Evolutionary conservation across 768 basidiomycete genomes (phyloP), one percentile per base, ranked within the genome.

Genomic region (Neoboletus magnificus): DNA sequence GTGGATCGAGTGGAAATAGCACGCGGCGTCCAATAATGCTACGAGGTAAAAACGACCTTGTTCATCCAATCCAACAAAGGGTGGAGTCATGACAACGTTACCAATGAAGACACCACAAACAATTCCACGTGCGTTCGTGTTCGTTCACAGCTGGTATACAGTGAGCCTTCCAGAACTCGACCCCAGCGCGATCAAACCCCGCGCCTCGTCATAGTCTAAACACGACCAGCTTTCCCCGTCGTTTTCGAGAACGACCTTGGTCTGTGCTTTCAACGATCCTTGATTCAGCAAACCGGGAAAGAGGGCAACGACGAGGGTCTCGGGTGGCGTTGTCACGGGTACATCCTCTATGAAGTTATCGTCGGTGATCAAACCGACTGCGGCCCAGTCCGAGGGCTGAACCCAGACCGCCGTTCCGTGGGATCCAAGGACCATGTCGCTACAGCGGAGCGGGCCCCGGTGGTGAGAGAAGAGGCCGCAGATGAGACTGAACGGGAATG

Each of bases 361-460:
- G 13, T 66, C 61, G 57, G 56, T 63, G 59, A 78, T 58, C 55
- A 77, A 69, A 29, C 79, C 80, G 1, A 61, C 72, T 4, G 62
- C 62, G 9, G 76, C 72, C 56, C 73, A 76, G 59, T 78, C 78
- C 54, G 69, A 76, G 25, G 86, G 86, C 53, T 80, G 79, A 23
- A 86, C 76, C 84, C 85, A 87, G 9, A 81, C 72, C 2, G 84
- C 84, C 0, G 84, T 85, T 7, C 84, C 83, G 56, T 77, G 70
- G 10, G 71, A 64, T 1, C 85, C 85, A 30, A 87, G 73, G 18
- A 77, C 67, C 54, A 87, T 76, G 56, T 77, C 73, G 13, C 76
- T 75, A 59, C 83, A 86, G 33, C 79, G 77, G 13, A 86, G 73
- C 13, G 79, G 70, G 6, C 86, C 85, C 15, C 75, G 79, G 25